Evolutionary conservation across 805 yeast genomes (phyloP), one percentile per base, ranked within the genome.

Genomic region (Wickerhamiella cacticola): DNA sequence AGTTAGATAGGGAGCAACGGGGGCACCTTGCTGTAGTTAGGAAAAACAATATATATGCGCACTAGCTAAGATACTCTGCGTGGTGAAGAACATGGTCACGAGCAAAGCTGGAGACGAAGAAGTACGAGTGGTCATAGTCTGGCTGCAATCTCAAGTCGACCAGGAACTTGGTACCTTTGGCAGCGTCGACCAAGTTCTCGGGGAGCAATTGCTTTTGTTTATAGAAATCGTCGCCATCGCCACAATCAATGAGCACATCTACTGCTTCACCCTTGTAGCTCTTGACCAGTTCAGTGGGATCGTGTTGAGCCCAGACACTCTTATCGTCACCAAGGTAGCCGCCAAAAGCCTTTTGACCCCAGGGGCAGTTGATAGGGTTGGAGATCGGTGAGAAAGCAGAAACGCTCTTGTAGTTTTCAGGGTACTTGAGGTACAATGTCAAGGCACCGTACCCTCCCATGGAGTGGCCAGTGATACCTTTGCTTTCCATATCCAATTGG

Each of bases 371-470:
- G 47, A 72, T 65, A 5, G 97, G 97, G 65, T 87, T 83, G 22
- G 77, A 67, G 55, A 92, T 84, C 46, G 98, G 97, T 0, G 96
- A 76, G 67, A 89, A 89, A 0, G 96, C 96, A 50, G 85, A 76
- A 36, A 83, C 88, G 1, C 92, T 78, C 61, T 75, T 75, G 69
- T 82, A 89, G 57, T 69, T 70, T 1, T 78, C 80, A 1, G 88
- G 84, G 62, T 82, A 77, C 53, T 72, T 75, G 51, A 89, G 66
- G 55, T 65, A 78, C n/a, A 78, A 69, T 51, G 81, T 68, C 51
- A 89, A 65, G 0, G 98, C 94, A 49, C 97, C 98, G 62, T 75
- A 85, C 1, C 98, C 98, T 45, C 98, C 98, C 97, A 92, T 92
- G 1, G 98, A 92, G 64, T 92, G 97, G 39, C 98, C 98, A n/a